Evolutionary conservation across 805 yeast species (phyloP).

Genomic region (Saturnispora halmiae): DNA sequence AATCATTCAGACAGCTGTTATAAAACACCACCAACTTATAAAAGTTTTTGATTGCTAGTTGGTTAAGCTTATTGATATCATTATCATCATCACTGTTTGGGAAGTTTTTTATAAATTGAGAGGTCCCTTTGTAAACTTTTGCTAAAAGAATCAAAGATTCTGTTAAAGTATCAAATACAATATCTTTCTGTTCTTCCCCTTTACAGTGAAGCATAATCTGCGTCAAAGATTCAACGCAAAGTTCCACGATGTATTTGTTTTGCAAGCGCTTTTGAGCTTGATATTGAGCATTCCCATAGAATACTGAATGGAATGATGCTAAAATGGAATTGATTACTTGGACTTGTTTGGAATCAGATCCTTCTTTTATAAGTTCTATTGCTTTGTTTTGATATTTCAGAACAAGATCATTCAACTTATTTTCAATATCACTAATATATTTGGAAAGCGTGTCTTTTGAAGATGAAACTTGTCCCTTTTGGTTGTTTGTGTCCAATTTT

Average conservation of each 20-base stretch:
- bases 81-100: conserved; percentile 17
- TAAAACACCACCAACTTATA: conserved; percentile 56
- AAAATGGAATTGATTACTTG: neutral
- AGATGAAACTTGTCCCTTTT: neutral
- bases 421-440: neutral
- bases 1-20: conserved; percentile 54
- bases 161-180: conserved; percentile 45
- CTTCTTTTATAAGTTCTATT: neutral
- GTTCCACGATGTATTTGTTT: conserved; percentile 51
- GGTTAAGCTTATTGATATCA: conserved; percentile 45
- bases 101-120: conserved; percentile 36
- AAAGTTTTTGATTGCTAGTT: conserved; percentile 54
- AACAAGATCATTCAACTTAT: neutral
- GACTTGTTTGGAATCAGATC: conserved; percentile 1
- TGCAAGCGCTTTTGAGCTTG: conserved; percentile 55
- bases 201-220: conserved; percentile 50
- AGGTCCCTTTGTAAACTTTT: conserved; percentile 46
- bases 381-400: neutral
- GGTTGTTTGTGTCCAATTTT: neutral
- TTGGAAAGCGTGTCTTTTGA: neutral
- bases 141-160: conserved; percentile 54
- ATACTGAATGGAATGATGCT: neutral
- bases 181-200: conserved; percentile 52
- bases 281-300: conserved; percentile 20
- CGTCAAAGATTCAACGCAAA: conserved; percentile 53